phyloP scores from a whole-genome alignment of 371 early-diverging fungal species.

The Mortierella sp. region DNA sequence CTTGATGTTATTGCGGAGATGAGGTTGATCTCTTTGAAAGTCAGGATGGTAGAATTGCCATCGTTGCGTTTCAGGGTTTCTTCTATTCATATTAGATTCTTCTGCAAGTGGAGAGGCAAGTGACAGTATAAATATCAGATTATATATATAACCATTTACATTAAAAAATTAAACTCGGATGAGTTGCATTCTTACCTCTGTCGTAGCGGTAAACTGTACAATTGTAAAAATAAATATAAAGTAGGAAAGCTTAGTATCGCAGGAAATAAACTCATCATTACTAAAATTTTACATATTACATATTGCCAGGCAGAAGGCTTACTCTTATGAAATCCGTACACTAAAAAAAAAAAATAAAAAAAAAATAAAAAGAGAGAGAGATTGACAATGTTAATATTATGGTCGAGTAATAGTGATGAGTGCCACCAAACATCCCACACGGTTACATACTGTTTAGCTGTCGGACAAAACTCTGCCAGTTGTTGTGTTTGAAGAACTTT shows the following conservation, averaged over 20 bases:
- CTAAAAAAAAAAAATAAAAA: conserved; percentile 14
- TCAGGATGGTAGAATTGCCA: conserved; percentile 58
- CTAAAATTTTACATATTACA: too few species aligned
- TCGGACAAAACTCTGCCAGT: conserved; percentile 89
- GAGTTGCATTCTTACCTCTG: conserved; percentile 28
- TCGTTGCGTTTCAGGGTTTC: conserved; percentile 53
- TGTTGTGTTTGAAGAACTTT: conserved; percentile 89
- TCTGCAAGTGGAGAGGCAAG: conserved; percentile 20
- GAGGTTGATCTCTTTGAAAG: conserved; percentile 50
- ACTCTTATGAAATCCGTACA: conserved; percentile 61
- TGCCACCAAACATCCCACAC: neutral
- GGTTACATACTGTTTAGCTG: conserved; percentile 78
- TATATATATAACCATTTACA: too few species aligned
- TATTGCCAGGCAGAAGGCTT: conserved; percentile 8
- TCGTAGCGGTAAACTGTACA: conserved; percentile 47
- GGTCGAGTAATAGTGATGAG: neutral
- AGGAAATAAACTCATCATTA: neutral
- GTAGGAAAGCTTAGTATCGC: neutral
- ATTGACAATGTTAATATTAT: neutral
- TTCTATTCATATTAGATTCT: conserved; percentile 55
- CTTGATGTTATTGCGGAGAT: conserved; percentile 55
- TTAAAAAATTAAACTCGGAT: too few species aligned
- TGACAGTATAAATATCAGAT: neutral
- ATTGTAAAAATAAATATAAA: neutral
- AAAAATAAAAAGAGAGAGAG: neutral